phyloP scores from a whole-genome alignment of 306 rosid species.

The Citrullus colocynthis region DNA sequence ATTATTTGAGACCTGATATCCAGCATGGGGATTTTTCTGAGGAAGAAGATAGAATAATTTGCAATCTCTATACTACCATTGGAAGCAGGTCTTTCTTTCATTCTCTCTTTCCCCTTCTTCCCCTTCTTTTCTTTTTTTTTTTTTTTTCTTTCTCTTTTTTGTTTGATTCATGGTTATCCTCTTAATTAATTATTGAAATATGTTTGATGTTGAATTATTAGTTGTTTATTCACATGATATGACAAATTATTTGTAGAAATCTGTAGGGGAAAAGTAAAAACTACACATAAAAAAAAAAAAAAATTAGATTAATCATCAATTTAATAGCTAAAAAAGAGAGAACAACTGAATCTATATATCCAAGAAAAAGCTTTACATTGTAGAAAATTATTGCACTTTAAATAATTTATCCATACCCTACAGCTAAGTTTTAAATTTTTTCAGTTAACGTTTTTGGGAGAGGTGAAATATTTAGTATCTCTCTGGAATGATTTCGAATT shows the following conservation, averaged over 20 bases:
- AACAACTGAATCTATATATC: no score
- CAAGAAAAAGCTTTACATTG: neutral
- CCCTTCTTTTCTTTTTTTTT: neutral
- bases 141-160: neutral
- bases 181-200: neutral
- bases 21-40: slow-evolving; percentile 86
- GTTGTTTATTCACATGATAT: neutral
- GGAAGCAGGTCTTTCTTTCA: slow-evolving; percentile 70
- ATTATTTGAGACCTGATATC: slow-evolving; percentile 87
- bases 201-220: neutral
- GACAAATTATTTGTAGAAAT: neutral
- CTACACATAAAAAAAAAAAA: neutral
- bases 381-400: neutral
- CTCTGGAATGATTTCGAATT: no score
- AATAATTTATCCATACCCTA: neutral
- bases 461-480: neutral
- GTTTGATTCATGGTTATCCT: neutral
- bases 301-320: no score
- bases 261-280: neutral
- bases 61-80: slow-evolving; percentile 65
- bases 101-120: neutral
- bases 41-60: slow-evolving; percentile 67
- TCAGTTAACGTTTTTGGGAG: neutral
- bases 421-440: no score
- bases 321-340: no score